phyloP scores from a whole-genome alignment of 2,329 filamentous ascomycete species.

The Epichloe amarillans region DNA sequence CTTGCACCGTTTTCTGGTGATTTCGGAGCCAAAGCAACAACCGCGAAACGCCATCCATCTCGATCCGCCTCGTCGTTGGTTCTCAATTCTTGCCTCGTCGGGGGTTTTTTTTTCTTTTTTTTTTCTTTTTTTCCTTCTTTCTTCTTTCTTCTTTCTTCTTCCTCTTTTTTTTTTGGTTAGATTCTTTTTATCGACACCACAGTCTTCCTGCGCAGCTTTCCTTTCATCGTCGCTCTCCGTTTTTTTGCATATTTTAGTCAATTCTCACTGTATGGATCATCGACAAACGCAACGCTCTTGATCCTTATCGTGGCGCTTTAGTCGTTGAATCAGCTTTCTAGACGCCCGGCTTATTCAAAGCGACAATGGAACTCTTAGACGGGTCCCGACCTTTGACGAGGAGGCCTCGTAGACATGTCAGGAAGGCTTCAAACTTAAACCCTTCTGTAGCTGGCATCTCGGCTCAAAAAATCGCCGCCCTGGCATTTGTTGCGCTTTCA shows the following conservation, averaged over 20 bases:
- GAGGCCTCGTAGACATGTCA: background rate
- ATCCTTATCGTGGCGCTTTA: background rate
- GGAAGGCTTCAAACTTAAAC: background rate
- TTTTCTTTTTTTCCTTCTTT: too few relatives aligned
- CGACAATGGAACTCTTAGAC: background rate
- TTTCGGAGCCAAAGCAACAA: background rate
- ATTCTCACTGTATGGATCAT: conserved; percentile 3
- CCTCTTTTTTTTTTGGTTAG: conserved; percentile 18
- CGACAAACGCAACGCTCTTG: background rate
- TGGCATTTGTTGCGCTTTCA: conserved; percentile 15
- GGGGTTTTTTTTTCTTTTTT: conserved; percentile 8
- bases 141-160: conserved; percentile 11
- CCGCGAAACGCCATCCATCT: background rate
- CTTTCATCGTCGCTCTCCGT: conserved; percentile 3
- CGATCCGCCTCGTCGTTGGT: background rate
- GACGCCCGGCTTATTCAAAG: background rate
- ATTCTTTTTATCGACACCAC: conserved; percentile 15
- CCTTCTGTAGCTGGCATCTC: background rate
- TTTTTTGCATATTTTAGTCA: background rate
- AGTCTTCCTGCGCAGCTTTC: conserved; percentile 13
- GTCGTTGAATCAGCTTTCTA: background rate
- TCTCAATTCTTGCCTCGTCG: background rate
- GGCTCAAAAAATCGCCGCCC: conserved; percentile 1
- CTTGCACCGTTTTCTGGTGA: background rate
- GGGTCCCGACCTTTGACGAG: background rate